Evolutionary conservation across 2,329 filamentous ascomycete species (phyloP).

Genomic region (Penicillium sp.): DNA sequence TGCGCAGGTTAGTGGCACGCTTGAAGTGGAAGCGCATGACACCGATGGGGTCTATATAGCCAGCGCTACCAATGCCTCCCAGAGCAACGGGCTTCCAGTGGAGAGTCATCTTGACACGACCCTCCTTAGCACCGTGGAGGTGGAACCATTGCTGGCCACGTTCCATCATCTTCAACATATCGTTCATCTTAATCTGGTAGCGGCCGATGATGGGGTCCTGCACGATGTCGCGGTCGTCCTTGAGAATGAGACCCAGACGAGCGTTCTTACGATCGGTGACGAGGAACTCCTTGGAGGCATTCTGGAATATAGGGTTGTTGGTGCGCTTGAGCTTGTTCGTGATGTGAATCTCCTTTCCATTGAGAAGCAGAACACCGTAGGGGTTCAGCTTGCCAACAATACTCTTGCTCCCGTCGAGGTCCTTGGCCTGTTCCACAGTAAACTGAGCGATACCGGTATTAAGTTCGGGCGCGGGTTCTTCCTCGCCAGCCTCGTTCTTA

Average conservation of each 20-base stretch:
- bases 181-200: slow-evolving; percentile 92
- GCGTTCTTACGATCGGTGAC: slow-evolving; percentile 91
- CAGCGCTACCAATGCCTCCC: slow-evolving; percentile 73
- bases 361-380: slow-evolving; percentile 82
- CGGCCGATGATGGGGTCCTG: slow-evolving; percentile 81
- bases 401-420: slow-evolving; percentile 88
- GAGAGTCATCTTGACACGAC: slow-evolving; percentile 82
- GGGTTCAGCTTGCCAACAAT: slow-evolving; percentile 87
- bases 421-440: slow-evolving; percentile 92
- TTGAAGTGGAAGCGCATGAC: slow-evolving; percentile 93
- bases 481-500: slow-evolving; percentile 67
- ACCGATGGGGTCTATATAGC: slow-evolving; percentile 89
- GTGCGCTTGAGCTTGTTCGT: slow-evolving; percentile 94
- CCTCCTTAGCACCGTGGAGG: slow-evolving; percentile 72
- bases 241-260: slow-evolving; percentile 86
- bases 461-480: slow-evolving; percentile 77
- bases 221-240: slow-evolving; percentile 85
- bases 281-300: slow-evolving; percentile 87
- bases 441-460: slow-evolving; percentile 93
- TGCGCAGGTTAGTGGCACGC: slow-evolving; percentile 75
- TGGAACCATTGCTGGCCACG: slow-evolving; percentile 98
- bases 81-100: slow-evolving; percentile 95
- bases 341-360: slow-evolving; percentile 83
- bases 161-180: slow-evolving; percentile 83
- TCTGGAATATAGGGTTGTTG: slow-evolving; percentile 94